phyloP scores from a whole-genome alignment of 1,284 basidiomycete genomes.

The Pseudozyma tsukubaensis region DNA sequence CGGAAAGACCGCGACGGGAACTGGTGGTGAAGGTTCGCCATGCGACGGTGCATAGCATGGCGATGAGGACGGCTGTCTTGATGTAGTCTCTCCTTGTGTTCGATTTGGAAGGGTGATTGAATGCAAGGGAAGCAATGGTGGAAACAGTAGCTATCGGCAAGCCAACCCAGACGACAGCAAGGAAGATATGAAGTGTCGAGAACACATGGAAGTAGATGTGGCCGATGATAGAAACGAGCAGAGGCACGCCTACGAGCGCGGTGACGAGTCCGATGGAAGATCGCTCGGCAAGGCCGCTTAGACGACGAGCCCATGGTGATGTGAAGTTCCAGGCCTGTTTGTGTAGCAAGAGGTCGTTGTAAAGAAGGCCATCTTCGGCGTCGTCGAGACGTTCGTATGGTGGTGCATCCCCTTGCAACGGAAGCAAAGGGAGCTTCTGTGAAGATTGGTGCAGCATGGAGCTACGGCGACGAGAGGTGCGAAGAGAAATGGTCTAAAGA shows the following conservation, averaged over 20 bases:
- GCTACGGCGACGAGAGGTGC: not conserved
- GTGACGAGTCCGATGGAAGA: constrained; percentile 24
- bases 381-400: not conserved
- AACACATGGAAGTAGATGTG: constrained; percentile 40
- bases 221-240: constrained; percentile 20
- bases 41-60: constrained; percentile 15
- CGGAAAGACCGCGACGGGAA: constrained; percentile 13
- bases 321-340: constrained; percentile 24
- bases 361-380: constrained; percentile 4
- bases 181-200: constrained; percentile 34
- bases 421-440: constrained; percentile 37
- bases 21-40: constrained; percentile 32
- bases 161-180: constrained; percentile 34
- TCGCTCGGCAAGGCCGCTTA: constrained; percentile 18
- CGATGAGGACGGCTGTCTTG: constrained; percentile 19
- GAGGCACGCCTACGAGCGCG: constrained; percentile 16
- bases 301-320: constrained; percentile 22
- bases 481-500: not conserved
- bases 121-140: constrained; percentile 8
- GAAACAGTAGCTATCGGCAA: constrained; percentile 15
- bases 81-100: constrained; percentile 9
- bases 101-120: not conserved
- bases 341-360: not conserved
- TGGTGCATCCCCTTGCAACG: constrained; percentile 17
- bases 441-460: constrained; percentile 11